These are phyloP conservation scores for Zymoseptoria passerinii DNA, from an alignment of 2,329 filamentous ascomycete species.

Conservation along the genomic window DNA sequence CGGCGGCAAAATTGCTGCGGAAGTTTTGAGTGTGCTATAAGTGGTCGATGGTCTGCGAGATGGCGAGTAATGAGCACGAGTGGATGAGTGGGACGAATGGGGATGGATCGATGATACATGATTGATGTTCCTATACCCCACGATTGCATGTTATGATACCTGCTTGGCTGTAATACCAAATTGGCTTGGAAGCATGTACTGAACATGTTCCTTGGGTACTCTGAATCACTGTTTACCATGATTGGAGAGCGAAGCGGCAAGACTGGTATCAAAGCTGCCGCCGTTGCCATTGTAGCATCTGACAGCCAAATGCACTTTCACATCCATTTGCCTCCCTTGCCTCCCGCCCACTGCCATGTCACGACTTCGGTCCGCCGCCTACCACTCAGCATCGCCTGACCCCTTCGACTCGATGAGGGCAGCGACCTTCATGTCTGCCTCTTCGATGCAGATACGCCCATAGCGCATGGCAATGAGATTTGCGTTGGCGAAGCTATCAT, in stretches of 20 bases:
- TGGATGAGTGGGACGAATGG: background rate
- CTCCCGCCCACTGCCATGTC: background rate
- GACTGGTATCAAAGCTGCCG: background rate
- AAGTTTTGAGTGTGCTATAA: background rate
- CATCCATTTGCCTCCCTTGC: background rate
- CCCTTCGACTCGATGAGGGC: background rate
- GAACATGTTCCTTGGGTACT: background rate
- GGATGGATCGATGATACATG: background rate
- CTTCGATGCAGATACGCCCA: background rate
- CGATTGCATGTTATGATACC: background rate
- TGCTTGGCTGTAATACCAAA: background rate
- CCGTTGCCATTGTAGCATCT: background rate
- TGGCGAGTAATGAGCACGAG: background rate
- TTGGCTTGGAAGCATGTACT: background rate
- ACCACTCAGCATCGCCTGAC: background rate
- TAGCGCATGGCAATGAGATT: background rate
- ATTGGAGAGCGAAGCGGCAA: background rate
- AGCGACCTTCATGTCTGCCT: background rate
- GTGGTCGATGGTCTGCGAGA: background rate
- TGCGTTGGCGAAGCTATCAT: background rate
- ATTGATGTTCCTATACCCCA: background rate
- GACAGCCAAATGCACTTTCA: background rate
- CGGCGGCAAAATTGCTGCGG: background rate
- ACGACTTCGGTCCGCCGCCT: background rate
- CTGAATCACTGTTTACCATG: background rate